Evolutionary conservation across 2,329 filamentous ascomycete genomes (phyloP).

Genomic region (Decorospora gaudefroyi): DNA sequence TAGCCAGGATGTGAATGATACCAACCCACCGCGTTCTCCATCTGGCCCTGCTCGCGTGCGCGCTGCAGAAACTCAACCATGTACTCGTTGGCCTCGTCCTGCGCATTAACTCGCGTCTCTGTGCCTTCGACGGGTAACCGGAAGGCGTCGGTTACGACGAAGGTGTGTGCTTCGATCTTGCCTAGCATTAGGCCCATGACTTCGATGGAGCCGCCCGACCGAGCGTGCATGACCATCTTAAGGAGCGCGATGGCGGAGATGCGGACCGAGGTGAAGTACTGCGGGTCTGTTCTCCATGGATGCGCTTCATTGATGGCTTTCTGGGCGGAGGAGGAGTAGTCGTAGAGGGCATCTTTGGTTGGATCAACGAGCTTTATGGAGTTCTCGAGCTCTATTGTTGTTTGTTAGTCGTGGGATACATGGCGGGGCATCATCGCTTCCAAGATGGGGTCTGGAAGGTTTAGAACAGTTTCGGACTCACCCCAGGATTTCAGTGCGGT

Average conservation of each 20-base stretch:
- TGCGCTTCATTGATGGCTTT: constrained; percentile 65
- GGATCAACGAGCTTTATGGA: constrained; percentile 79
- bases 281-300: constrained; percentile 77
- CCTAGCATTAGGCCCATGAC: constrained; percentile 99
- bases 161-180: constrained; percentile 80
- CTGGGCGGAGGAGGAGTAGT: constrained; percentile 72
- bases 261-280: constrained; percentile 91
- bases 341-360: constrained; percentile 87
- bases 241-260: constrained; percentile 92
- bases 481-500: constrained; percentile 47
- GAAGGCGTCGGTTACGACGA: constrained; percentile 94
- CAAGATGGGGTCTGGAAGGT: neutral
- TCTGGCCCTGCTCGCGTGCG: constrained; percentile 73
- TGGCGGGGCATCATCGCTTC: constrained; percentile 17
- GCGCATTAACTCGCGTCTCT: constrained; percentile 96
- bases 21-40: constrained; percentile 96
- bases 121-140: constrained; percentile 94
- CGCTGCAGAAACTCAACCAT: constrained; percentile 82
- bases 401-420: constrained; percentile 20
- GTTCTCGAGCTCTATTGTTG: constrained; percentile 79
- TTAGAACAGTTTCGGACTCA: constrained; percentile 17
- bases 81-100: constrained; percentile 95
- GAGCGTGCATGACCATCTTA: constrained; percentile 99
- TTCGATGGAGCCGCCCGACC: constrained; percentile 89
- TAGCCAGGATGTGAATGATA: constrained; percentile 98